A percentile compares a stretch with the other conserved stretches of the same genome.
Evolutionary conservation across 257 asterid genomes (phyloP).

Genomic region (Solanum medicagineum): DNA sequence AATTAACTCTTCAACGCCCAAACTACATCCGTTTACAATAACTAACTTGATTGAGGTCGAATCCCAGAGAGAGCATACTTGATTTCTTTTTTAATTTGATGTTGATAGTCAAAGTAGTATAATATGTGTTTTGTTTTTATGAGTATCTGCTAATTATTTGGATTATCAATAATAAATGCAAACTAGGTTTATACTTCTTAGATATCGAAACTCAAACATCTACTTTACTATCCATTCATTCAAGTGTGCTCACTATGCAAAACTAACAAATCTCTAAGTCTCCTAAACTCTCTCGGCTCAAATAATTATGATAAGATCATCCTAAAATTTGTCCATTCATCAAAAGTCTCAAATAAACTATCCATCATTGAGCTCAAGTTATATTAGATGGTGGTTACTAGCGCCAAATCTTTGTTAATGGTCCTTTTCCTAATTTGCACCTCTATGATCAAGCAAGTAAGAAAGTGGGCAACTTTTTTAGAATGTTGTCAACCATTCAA

Average conservation of each 20-base stretch:
- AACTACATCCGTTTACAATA: background rate
- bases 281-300: background rate
- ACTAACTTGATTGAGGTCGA: background rate
- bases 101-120: background rate
- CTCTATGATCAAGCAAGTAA: background rate
- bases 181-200: background rate
- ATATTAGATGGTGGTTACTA: background rate
- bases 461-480: background rate
- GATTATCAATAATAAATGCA: background rate
- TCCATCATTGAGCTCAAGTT: background rate
- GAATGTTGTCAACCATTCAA: background rate
- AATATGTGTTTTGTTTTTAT: too few relatives aligned
- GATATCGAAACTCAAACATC: background rate
- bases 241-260: background rate
- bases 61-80: background rate
- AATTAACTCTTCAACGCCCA: background rate
- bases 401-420: background rate
- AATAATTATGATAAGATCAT: background rate
- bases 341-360: background rate
- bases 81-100: background rate
- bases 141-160: background rate
- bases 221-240: background rate
- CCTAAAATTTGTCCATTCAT: background rate
- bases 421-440: background rate
- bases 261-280: background rate